phyloP scores from a whole-genome alignment of 257 asterid species.

The Scutellaria galericulata region DNA sequence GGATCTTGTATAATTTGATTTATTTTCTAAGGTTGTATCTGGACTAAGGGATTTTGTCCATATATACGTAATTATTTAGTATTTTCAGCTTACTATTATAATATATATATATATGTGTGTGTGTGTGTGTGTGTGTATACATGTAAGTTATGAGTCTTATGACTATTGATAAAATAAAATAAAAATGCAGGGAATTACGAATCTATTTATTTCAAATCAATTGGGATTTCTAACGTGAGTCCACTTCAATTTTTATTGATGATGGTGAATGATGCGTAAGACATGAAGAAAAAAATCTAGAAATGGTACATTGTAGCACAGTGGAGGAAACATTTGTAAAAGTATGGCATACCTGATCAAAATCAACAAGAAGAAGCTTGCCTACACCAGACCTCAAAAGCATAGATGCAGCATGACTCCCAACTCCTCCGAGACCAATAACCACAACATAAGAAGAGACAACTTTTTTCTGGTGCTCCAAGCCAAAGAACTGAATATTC shows the following conservation, averaged over 20 bases:
- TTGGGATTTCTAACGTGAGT: background rate
- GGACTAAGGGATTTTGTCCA: no score
- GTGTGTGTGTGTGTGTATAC: no score
- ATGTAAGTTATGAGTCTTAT: no score
- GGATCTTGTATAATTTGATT: background rate
- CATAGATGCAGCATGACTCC: slow-evolving; percentile 99
- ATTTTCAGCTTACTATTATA: no score
- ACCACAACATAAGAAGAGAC: slow-evolving; percentile 85
- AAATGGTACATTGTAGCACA: background rate
- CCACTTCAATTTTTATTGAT: slow-evolving; percentile 7
- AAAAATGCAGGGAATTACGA: no score
- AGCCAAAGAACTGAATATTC: slow-evolving; percentile 95
- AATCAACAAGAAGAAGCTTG: slow-evolving; percentile 90
- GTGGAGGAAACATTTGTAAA: slow-evolving; percentile 7
- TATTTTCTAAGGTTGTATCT: no score
- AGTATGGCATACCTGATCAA: slow-evolving; percentile 73
- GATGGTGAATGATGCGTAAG: background rate
- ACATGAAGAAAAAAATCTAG: slow-evolving; percentile 9
- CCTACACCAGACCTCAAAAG: slow-evolving; percentile 96
- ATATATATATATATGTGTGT: no score
- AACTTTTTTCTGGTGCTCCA: slow-evolving; percentile 77
- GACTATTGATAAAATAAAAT: no score
- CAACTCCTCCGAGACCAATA: slow-evolving; percentile 99
- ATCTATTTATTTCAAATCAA: no score
- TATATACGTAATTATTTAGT: no score